Evolutionary conservation across 2,329 filamentous ascomycete species (phyloP).

Genomic region (Didymosphaeria variabile): DNA sequence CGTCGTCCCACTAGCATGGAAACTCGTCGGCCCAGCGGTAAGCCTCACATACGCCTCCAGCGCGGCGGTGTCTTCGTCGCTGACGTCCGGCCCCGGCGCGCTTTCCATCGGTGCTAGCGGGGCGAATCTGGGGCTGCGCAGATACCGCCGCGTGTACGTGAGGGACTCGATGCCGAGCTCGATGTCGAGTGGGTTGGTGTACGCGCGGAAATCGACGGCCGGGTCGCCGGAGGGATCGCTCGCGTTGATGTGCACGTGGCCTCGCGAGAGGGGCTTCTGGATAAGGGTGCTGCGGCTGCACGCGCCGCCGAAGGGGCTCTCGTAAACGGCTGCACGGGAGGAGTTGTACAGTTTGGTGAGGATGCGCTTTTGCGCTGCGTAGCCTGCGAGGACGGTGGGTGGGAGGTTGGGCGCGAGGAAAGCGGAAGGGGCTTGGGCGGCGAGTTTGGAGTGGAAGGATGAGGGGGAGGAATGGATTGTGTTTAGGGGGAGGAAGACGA

Average conservation of each 20-base stretch:
- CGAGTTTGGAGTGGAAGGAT: conserved; percentile 21
- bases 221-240: conserved; percentile 43
- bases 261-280: conserved; percentile 43
- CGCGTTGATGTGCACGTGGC: conserved; percentile 49
- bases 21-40: conserved; percentile 6
- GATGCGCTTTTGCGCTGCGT: conserved; percentile 5
- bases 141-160: conserved; percentile 45
- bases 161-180: conserved; percentile 46
- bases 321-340: conserved; percentile 41
- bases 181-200: conserved; percentile 48
- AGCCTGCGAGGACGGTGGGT: conserved; percentile 3
- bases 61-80: neutral
- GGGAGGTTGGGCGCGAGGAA: conserved; percentile 9
- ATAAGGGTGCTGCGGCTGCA: conserved; percentile 28
- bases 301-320: conserved; percentile 28
- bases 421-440: neutral
- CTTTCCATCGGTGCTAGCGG: conserved; percentile 45
- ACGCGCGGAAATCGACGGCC: conserved; percentile 46
- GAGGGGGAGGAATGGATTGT: conserved; percentile 25
- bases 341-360: conserved; percentile 31
- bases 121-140: conserved; percentile 42
- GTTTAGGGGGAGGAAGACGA: conserved; percentile 31
- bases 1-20: conserved; percentile 26
- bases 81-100: conserved; percentile 26
- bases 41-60: conserved; percentile 10